A percentile compares a stretch with the other conserved stretches of the same genome.
phyloP scores from a whole-genome alignment of 2,329 filamentous ascomycete species.

The Metarhizium sp. region DNA sequence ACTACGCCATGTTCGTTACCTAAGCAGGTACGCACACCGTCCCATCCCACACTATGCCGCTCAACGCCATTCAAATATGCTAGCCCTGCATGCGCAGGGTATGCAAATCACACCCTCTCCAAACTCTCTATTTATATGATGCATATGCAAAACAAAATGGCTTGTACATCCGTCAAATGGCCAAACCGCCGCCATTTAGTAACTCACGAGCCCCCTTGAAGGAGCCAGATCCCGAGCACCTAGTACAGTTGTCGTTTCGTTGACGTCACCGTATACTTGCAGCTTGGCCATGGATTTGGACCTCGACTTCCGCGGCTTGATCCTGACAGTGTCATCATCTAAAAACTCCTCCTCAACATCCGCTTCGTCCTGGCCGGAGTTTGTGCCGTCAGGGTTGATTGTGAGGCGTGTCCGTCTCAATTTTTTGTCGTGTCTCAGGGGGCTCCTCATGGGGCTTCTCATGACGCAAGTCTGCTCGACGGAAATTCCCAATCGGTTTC shows the following conservation, averaged over 20 bases:
- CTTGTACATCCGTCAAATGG: background rate
- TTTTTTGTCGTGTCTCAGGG: constrained; percentile 1
- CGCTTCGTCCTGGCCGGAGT: constrained; percentile 10
- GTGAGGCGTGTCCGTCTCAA: background rate
- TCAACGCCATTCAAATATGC: background rate
- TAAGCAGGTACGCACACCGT: background rate
- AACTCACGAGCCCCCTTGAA: background rate
- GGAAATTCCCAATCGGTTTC: constrained; percentile 35
- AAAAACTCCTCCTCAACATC: constrained; percentile 19
- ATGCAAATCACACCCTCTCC: background rate
- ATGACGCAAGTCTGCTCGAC: constrained; percentile 1
- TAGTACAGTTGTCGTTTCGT: constrained; percentile 2
- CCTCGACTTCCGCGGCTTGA: constrained; percentile 12
- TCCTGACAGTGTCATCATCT: constrained; percentile 4
- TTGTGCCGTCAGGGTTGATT: background rate
- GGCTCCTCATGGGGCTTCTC: constrained; percentile 3
- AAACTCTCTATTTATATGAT: background rate
- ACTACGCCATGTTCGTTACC: no score
- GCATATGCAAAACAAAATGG: background rate
- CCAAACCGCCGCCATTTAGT: background rate
- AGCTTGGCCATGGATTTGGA: constrained; percentile 4
- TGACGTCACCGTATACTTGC: constrained; percentile 23
- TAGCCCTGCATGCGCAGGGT: background rate
- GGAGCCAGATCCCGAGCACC: background rate
- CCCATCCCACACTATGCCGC: background rate